phyloP scores from a whole-genome alignment of 768 basidiomycete genomes.

The Suillus americanus region DNA sequence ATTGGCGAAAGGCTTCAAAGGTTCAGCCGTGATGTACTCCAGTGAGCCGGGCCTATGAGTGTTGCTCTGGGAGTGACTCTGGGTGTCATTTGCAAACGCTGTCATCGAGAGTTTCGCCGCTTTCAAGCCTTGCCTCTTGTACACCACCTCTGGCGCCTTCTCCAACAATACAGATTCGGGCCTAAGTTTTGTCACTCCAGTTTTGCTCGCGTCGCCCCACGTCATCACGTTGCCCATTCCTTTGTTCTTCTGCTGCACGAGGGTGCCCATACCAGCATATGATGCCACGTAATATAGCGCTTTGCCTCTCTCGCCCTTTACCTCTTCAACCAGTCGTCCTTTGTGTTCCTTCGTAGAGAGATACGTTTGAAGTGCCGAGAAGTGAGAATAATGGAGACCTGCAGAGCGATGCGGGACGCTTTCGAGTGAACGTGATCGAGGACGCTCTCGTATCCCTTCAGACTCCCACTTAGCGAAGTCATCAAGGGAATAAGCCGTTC shows the following conservation, averaged over 20 bases:
- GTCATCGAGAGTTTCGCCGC: conserved; percentile 33
- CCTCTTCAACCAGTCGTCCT: conserved; percentile 53
- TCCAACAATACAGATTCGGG: conserved; percentile 29
- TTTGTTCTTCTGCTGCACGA: conserved; percentile 18
- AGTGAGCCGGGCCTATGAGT: conserved; percentile 48
- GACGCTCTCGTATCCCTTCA: conserved; percentile 18
- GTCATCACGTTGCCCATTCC: conserved; percentile 21
- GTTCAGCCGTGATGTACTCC: conserved; percentile 43
- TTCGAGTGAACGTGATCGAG: conserved; percentile 43
- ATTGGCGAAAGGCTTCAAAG: conserved; percentile 9
- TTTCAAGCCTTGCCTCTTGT: conserved; percentile 39
- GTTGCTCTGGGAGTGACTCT: conserved; percentile 39
- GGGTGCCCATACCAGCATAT: conserved; percentile 30
- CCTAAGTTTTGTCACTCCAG: conserved; percentile 32
- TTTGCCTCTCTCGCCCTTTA: conserved; percentile 13
- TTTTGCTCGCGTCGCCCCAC: conserved; percentile 29
- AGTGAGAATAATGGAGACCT: conserved; percentile 60
- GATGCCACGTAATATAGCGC: conserved; percentile 25
- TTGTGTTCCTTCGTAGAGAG: conserved; percentile 52
- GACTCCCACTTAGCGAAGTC: conserved; percentile 39
- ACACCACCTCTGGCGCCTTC: conserved; percentile 46
- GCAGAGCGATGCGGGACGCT: conserved; percentile 64
- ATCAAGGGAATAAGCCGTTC: conserved; percentile 25
- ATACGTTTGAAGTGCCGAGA: conserved; percentile 52
- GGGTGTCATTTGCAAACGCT: conserved; percentile 29